Evolutionary conservation across 768 basidiomycete genomes (phyloP).

Genomic region (Mycena galopus): DNA sequence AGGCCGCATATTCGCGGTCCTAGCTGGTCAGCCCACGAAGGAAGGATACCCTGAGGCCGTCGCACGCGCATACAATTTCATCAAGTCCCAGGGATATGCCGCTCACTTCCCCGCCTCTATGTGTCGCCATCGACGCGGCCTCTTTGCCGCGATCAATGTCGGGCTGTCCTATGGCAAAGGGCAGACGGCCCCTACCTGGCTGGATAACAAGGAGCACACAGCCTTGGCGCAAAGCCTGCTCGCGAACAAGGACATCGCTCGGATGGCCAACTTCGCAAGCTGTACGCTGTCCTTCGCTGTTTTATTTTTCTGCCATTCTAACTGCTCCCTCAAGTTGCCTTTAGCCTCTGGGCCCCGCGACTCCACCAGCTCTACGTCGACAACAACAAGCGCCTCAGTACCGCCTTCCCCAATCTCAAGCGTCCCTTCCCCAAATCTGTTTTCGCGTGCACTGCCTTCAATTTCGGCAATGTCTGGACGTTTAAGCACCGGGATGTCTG

Average conservation of each 20-base stretch:
- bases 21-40: neutral
- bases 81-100: neutral
- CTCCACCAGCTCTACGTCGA: neutral
- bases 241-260: neutral
- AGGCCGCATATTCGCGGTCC: neutral
- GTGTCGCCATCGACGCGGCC: neutral
- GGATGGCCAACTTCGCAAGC: neutral
- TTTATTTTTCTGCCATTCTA: neutral
- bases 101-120: neutral
- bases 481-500: neutral
- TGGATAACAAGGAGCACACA: neutral
- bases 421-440: neutral
- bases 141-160: neutral
- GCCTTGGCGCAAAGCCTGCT: neutral
- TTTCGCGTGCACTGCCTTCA: neutral
- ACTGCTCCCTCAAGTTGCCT: neutral
- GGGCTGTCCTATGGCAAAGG: neutral
- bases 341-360: neutral
- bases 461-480: neutral
- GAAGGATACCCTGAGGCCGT: neutral
- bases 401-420: neutral
- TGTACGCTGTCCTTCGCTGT: neutral
- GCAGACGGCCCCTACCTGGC: neutral
- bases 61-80: neutral
- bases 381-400: neutral